Percentiles rank a stretch among this genome's conserved stretches.
phyloP scores from a whole-genome alignment of 1,139 yeast species.

The Debaryomyces psychrophilus region DNA sequence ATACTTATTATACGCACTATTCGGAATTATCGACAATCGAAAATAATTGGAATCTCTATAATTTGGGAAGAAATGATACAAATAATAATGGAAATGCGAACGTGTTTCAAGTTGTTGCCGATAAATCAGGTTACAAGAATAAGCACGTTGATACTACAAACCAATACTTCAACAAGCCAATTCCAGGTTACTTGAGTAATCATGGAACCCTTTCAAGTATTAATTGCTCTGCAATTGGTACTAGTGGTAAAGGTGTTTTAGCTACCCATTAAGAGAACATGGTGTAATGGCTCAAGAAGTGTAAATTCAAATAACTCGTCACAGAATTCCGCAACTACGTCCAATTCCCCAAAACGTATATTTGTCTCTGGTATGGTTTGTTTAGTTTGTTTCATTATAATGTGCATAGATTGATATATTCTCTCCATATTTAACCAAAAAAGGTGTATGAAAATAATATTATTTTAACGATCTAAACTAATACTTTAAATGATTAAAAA shows the following conservation, averaged over 20 bases:
- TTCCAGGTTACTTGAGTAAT: constrained; percentile 40
- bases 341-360: too few relatives aligned
- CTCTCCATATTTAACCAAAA: too few relatives aligned
- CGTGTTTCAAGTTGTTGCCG: constrained; percentile 44
- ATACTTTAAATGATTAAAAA: too few relatives aligned
- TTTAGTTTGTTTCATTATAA: too few relatives aligned
- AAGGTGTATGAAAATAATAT: too few relatives aligned
- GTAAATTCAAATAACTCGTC: neutral
- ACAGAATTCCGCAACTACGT: too few relatives aligned
- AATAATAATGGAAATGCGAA: constrained; percentile 31
- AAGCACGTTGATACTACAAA: constrained; percentile 36
- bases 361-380: too few relatives aligned
- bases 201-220: constrained; percentile 39
- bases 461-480: too few relatives aligned
- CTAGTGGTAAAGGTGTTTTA: constrained; percentile 38
- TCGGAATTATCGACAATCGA: constrained; percentile 47
- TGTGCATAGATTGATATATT: too few relatives aligned
- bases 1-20: constrained; percentile 52
- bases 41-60: constrained; percentile 50
- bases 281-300: constrained; percentile 17
- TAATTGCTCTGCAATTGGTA: constrained; percentile 37
- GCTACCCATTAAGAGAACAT: constrained; percentile 24
- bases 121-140: constrained; percentile 34
- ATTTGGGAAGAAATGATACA: constrained; percentile 40
- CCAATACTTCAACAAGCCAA: constrained; percentile 40